Evolutionary conservation across 148 eudicot species (phyloP), one percentile per base, ranked within the genome.

Genomic region (Rhododendron simsii): DNA sequence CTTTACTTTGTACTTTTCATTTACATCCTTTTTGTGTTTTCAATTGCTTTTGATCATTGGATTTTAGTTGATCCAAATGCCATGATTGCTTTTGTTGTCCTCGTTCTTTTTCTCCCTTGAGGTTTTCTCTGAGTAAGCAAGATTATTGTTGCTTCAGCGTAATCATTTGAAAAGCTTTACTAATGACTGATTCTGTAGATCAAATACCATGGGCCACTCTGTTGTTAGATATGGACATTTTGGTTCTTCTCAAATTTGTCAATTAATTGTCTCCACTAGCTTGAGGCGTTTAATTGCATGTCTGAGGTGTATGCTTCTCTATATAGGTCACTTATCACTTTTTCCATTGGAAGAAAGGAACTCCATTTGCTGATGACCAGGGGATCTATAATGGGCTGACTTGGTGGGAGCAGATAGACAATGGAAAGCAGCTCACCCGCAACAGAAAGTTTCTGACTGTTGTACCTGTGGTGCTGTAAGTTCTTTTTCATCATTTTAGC

Each of bases 371-470:
- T 89, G 98, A 96, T 88, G 98, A 96, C 85, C 98, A 96, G 88
- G 98, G 98, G 73, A 94, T 96, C 81, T 96, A 96, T 90, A 96
- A 96, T 89, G 89, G 93, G 20, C 89, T 96, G 91, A 96, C 98
- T 45, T 96, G 98, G 98, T 96, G 98, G 98, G 98, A 96, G 91
- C 98, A 96, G 86, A 87, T 96, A 15, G 98, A 96, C 88, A 92
- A 88, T 84, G 98, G 98, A 76, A 96, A 96, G 89, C 98, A 96
- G 95, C 98, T 96, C 83, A 96, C 98, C 11, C 96, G 96, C 84
- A 96, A 96, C 90, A 90, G 98, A 79, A 96, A 96, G 89, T 96
- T 96, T 87, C 86, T 94, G 81, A 96, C 98, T 39, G 94, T 96
- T 85, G 98, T 96, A 8, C 98, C 98, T 86, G 92, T 94, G 84